Evolutionary conservation across 768 basidiomycete genomes (phyloP).

Genomic region (Coprinopsis sp.): DNA sequence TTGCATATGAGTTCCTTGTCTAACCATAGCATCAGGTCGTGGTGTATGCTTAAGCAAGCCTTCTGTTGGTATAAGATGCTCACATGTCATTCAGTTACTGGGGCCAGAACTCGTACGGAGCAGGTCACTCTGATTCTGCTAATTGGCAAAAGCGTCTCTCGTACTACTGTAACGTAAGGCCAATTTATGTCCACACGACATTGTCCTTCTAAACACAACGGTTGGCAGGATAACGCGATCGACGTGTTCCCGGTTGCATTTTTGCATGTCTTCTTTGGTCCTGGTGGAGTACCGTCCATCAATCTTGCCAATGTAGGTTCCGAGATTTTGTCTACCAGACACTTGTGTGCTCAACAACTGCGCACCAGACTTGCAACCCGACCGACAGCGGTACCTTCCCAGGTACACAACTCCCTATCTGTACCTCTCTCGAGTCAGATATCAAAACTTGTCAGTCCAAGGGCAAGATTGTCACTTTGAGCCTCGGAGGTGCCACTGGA

Average conservation of each 20-base stretch:
- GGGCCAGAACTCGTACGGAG: slow-evolving; percentile 76
- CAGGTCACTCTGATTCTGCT: slow-evolving; percentile 42
- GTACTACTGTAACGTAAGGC: slow-evolving; percentile 56
- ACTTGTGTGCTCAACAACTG: neutral
- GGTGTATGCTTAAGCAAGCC: slow-evolving; percentile 35
- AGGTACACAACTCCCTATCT: slow-evolving; percentile 60
- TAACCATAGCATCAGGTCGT: slow-evolving; percentile 37
- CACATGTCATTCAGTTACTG: slow-evolving; percentile 45
- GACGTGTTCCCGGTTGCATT: slow-evolving; percentile 72
- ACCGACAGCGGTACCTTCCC: slow-evolving; percentile 52
- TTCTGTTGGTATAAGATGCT: neutral
- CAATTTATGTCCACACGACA: neutral
- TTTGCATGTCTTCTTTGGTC: slow-evolving; percentile 58
- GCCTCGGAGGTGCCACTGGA: slow-evolving; percentile 60
- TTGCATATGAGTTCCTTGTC: neutral
- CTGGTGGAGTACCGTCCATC: slow-evolving; percentile 56
- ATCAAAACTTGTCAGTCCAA: slow-evolving; percentile 63
- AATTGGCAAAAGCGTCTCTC: slow-evolving; percentile 59
- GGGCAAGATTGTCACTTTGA: slow-evolving; percentile 57
- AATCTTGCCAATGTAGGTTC: slow-evolving; percentile 66
- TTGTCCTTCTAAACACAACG: slow-evolving; percentile 5
- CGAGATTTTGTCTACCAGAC: neutral
- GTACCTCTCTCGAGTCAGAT: slow-evolving; percentile 52
- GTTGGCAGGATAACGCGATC: slow-evolving; percentile 53
- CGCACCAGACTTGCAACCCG: slow-evolving; percentile 55